Base-by-base conservation (phyloP, 768 basidiomycete genomes). In the Kwoniella botswanensis region DNA sequence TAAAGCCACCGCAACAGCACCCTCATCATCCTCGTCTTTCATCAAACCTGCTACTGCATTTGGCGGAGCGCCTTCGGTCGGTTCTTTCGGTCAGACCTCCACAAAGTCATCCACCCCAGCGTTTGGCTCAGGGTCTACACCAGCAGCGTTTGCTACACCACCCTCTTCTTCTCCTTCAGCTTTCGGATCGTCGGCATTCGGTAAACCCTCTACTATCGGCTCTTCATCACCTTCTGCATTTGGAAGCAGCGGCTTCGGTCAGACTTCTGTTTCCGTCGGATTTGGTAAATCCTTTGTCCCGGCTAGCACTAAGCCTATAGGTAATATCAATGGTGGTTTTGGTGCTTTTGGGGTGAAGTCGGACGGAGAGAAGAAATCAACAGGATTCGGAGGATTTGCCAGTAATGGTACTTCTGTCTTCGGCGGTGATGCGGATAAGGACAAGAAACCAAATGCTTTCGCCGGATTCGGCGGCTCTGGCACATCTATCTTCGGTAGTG, bases 231-330 rank as follows among this genome's bases (percentile, higher is more conserved):
- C 56, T 42, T 24, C 67, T 17, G 55, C 71, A 22, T 74, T 68
- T 80, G 86, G 26, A 54, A 80, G 12, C 41, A 80, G 24, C 79
- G 83, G 65, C 26, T 87, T 87, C 65, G 85, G 84, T 17, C 83
- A 86, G 53, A 76, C 86, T 4, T 68, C 79, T 50, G 69, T 67
- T 41, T 73, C 81, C 7, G 66, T 63, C 26, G 82, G 70, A n/a
- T 73, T 74, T 24, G 76, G 73, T 12, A 63, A 71, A 53, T 59
- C 79, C 2, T 57, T 68, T 1, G 55, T 43, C 4, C 55, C 74
- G 11, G 63, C 64, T 22, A 50, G 13, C 24, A 66, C 53, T 18
- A 71, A 71, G 42, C 64, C 64, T 9, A 64, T 75, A 59, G 75
- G 74, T 5, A 72, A 29, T 41, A 79, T 79, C 35, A 70, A 63